Evolutionary conservation across 805 yeast species (phyloP).

Genomic region (Tetrapisispora taiwanensis): DNA sequence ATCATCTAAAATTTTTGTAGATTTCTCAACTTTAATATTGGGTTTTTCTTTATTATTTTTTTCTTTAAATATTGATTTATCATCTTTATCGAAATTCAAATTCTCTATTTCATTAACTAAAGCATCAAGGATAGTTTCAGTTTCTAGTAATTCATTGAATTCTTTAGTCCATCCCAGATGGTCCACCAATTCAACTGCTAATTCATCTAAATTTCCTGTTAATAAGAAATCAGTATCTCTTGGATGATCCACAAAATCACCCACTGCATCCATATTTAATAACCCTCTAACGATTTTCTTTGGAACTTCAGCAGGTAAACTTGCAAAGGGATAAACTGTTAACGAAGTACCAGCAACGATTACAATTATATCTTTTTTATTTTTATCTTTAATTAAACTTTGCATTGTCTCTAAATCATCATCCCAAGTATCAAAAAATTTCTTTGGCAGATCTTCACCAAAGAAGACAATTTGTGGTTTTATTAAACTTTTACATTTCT

Average conservation of each 20-base stretch:
- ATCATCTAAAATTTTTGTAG: background rate
- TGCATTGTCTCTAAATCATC: slow-evolving; percentile 28
- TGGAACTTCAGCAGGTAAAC: slow-evolving; percentile 59
- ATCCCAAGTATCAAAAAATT: slow-evolving; percentile 64
- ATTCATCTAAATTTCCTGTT: slow-evolving; percentile 56
- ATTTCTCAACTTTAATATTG: background rate
- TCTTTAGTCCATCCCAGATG: slow-evolving; percentile 58
- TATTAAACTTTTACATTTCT: slow-evolving; percentile 59
- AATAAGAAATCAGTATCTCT: slow-evolving; percentile 53
- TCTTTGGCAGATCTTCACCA: slow-evolving; percentile 74
- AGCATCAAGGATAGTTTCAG: slow-evolving; percentile 4
- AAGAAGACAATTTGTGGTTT: slow-evolving; percentile 93
- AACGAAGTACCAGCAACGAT: slow-evolving; percentile 90
- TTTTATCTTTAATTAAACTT: slow-evolving; percentile 32
- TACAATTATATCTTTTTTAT: slow-evolving; percentile 42
- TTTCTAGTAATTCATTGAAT: slow-evolving; percentile 32
- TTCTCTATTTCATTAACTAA: slow-evolving; percentile 10
- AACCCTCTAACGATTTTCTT: slow-evolving; percentile 45
- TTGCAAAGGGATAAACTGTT: slow-evolving; percentile 84
- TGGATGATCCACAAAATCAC: slow-evolving; percentile 47
- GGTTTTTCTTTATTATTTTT: background rate
- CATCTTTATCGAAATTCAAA: slow-evolving; percentile 4
- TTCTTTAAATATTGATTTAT: background rate
- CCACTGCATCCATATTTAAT: slow-evolving; percentile 68
- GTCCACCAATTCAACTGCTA: slow-evolving; percentile 44